Percentiles rank a stretch among this genome's conserved stretches.
These are phyloP conservation scores for Hordeum vulgare DNA, from an alignment of 176 grass and related monocot species.

Conservation along the genomic window MorexV3_pseudomolecules_assembly NC_058520.1:538262954-538263453, in stretches of 20 bases:
- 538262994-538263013: conserved; percentile 71
- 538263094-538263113: conserved; percentile 24
- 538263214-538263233: background rate
- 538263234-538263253: background rate
- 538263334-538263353: conserved; percentile 70
- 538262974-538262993: conserved; percentile 73
- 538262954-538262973: conserved; percentile 69
- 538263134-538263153: conserved; percentile 58
- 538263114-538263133: conserved; percentile 20
- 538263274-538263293: conserved; percentile 79
- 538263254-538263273: conserved; percentile 94
- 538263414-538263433: conserved; percentile 14
- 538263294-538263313: conserved; percentile 95
- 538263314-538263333: conserved; percentile 94
- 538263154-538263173: conserved; percentile 95
- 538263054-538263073: background rate
- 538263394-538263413: conserved; percentile 67
- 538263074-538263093: background rate
- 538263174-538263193: background rate
- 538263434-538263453: conserved; percentile 36
- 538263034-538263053: background rate
- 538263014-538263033: conserved; percentile 50
- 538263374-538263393: conserved; percentile 97
- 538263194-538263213: background rate
- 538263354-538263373: conserved; percentile 89